Conservation (phyloP, 164 flowering plant genomes). For the Tetracentron sinense region DNA sequence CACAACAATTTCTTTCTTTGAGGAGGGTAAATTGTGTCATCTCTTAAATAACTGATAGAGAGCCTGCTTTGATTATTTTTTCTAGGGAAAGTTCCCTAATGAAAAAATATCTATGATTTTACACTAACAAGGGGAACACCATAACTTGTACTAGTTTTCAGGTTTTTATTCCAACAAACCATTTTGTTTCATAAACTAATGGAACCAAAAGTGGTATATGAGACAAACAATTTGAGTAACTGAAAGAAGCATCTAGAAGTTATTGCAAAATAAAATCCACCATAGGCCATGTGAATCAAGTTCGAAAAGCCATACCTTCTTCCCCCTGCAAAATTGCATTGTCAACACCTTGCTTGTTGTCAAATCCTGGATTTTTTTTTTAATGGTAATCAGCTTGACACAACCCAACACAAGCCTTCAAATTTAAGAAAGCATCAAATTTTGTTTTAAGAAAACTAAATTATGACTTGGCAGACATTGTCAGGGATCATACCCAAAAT, state of each 20-base stretch:
- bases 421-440: neutral
- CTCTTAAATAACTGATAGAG: too few relatives aligned
- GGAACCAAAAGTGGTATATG: too few relatives aligned
- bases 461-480: neutral
- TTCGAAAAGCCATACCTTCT: constrained; percentile 48
- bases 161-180: neutral
- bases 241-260: neutral
- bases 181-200: neutral
- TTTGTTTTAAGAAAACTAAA: neutral
- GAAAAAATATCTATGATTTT: neutral
- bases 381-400: constrained; percentile 14
- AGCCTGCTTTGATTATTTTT: too few relatives aligned
- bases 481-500: constrained; percentile 57
- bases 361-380: constrained; percentile 53
- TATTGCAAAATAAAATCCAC: neutral
- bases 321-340: constrained; percentile 71
- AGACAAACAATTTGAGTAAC: neutral
- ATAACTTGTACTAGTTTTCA: neutral
- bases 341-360: constrained; percentile 76
- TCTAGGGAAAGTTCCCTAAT: too few relatives aligned
- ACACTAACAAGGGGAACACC: neutral
- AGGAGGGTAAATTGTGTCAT: too few relatives aligned
- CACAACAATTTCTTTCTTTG: too few relatives aligned
- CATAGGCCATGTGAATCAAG: neutral
- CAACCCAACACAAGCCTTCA: neutral